Conservation (phyloP, 305 asterid genomes). For the Fraxinus velutina region DNA sequence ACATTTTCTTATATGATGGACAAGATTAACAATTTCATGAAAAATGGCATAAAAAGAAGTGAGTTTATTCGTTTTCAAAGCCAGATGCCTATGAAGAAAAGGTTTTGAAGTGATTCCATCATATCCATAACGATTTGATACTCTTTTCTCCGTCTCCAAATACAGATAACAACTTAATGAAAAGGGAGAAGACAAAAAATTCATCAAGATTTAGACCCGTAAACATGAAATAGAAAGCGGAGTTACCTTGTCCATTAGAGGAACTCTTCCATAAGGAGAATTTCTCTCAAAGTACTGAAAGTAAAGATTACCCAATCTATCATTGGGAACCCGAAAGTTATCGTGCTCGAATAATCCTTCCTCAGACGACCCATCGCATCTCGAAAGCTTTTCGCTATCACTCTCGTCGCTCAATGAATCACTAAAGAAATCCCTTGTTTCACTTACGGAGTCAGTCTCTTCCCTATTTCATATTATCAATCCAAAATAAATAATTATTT, state of each 20-base stretch:
- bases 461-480: slow-evolving; percentile 43
- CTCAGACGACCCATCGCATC: slow-evolving; percentile 96
- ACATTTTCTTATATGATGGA: not conserved
- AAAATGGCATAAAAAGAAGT: slow-evolving; percentile 19
- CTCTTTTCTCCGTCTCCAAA: slow-evolving; percentile 24
- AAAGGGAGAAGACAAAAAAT: not conserved
- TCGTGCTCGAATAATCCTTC: slow-evolving; percentile 75
- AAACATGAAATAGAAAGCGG: not conserved
- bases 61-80: slow-evolving; percentile 28
- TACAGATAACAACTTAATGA: not conserved
- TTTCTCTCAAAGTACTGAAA: slow-evolving; percentile 81
- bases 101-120: slow-evolving; percentile 26
- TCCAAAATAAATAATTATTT: not conserved
- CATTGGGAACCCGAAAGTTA: slow-evolving; percentile 54
- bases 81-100: slow-evolving; percentile 32
- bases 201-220: not conserved
- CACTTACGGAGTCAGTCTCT: slow-evolving; percentile 69
- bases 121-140: slow-evolving; percentile 26
- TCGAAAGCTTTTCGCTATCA: slow-evolving; percentile 81
- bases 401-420: slow-evolving; percentile 91
- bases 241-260: slow-evolving; percentile 78
- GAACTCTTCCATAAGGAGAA: slow-evolving; percentile 87
- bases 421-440: slow-evolving; percentile 81
- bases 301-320: slow-evolving; percentile 82
- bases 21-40: slow-evolving; percentile 17